Base-by-base conservation (phyloP, 163 green algal species). In the Scenedesmus sp. region DNA sequence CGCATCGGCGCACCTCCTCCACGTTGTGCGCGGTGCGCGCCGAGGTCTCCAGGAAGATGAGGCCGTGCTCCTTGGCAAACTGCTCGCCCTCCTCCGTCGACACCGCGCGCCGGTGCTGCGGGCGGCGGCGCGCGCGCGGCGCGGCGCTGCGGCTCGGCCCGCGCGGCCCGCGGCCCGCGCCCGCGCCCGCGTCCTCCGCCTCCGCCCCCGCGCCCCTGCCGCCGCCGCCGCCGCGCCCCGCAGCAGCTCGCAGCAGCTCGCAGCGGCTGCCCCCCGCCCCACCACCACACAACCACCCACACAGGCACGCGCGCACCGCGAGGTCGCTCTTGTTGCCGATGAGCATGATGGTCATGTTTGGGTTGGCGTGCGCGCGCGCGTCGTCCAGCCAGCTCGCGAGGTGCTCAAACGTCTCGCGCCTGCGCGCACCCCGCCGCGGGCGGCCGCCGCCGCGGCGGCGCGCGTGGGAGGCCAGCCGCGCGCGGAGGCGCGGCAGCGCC, bases 341-440 rank as follows among this genome's bases (percentile, higher is more conserved):
- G 24, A 99, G 91, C 97, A 99, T 99, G 83, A 99, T 99, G 44
- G 96, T 99, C 97, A 99, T 99, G 89, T 98, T 98, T 34, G 94
- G 93, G 88, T 99, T 99, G 28, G 97, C 97, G 79, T 99, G 97
- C 88, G 98, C 94, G 42, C 96, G 87, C 7, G 97, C 97, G 79
- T 99, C 97, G 77, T 99, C 97, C 65, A 99, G 88, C 97, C 97
- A 99, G 75, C 88, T 96, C 1, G 97, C 93, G 51, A 99, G 84
- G 81, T 99, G 95, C 77, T 99, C 97, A 88, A 99, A 99, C 1
- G 97, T 99, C 78, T 99, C 97, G 24, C 97, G 87, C 75, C 96
- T 97, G 83, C 26, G 39, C n/a, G 17, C n/a, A n/a, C n/a, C n/a
- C n/a, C n/a, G n/a, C n/a, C n/a, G n/a, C n/a, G n/a, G n/a, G n/a